Conservation (phyloP, 169 alveolate genomes). For the Eimeria mitis region DNA sequence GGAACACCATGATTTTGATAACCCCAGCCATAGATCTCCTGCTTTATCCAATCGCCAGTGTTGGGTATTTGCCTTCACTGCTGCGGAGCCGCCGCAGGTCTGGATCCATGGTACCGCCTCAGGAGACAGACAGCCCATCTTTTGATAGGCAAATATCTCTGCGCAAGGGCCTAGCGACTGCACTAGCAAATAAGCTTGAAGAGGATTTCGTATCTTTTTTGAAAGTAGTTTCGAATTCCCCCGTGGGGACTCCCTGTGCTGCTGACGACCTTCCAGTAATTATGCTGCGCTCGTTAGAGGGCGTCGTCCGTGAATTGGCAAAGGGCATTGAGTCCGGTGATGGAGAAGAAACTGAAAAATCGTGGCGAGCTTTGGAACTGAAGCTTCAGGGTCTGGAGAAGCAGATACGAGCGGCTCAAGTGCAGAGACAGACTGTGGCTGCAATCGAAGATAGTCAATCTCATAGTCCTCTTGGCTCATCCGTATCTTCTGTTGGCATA, state of each 20-base stretch:
- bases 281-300: conserved; percentile 50
- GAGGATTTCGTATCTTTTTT: background rate
- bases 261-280: conserved; percentile 52
- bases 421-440: conserved; percentile 44
- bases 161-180: conserved; percentile 25
- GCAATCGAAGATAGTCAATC: conserved; percentile 37
- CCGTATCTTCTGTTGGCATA: conserved; percentile 3
- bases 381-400: conserved; percentile 35
- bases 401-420: conserved; percentile 41
- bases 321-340: background rate
- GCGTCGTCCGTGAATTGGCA: conserved; percentile 20
- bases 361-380: conserved; percentile 29
- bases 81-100: conserved; percentile 43
- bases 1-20: conserved; percentile 72
- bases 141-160: conserved; percentile 18
- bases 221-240: background rate
- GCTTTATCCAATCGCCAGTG: conserved; percentile 75
- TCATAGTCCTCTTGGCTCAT: conserved; percentile 19
- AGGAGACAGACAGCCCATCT: background rate
- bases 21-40: conserved; percentile 74
- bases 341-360: conserved; percentile 12
- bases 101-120: background rate
- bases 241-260: conserved; percentile 4
- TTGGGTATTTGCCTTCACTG: conserved; percentile 55
- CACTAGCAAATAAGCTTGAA: conserved; percentile 38